Conservation (phyloP, 768 basidiomycete genomes). For the Gyrodon lividus region DNA sequence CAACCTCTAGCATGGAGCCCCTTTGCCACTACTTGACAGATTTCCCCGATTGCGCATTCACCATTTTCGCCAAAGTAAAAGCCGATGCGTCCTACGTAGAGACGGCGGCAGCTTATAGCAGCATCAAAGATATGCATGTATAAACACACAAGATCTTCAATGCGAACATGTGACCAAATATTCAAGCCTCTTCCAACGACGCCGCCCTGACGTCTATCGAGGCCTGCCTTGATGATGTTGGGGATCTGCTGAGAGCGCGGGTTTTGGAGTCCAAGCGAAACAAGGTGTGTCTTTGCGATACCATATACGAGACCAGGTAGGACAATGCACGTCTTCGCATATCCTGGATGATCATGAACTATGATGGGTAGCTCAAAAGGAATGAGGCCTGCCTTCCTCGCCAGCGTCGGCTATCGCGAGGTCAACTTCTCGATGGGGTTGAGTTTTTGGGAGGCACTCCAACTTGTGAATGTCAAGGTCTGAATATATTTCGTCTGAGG, state of each 20-base stretch:
- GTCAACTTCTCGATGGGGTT: slow-evolving; percentile 52
- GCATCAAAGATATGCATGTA: slow-evolving; percentile 45
- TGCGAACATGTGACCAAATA: slow-evolving; percentile 59
- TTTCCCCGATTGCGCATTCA: slow-evolving; percentile 44
- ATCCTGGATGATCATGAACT: slow-evolving; percentile 38
- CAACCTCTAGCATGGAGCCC: slow-evolving; percentile 26
- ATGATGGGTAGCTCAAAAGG: not conserved
- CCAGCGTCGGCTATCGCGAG: slow-evolving; percentile 46
- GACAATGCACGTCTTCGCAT: slow-evolving; percentile 50
- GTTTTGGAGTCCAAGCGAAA: slow-evolving; percentile 53
- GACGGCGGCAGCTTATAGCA: slow-evolving; percentile 13
- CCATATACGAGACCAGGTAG: slow-evolving; percentile 60
- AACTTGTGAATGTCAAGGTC: slow-evolving; percentile 48
- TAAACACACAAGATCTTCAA: slow-evolving; percentile 46
- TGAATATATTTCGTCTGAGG: slow-evolving; percentile 42
- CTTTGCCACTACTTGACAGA: slow-evolving; percentile 41
- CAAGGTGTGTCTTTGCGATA: slow-evolving; percentile 45
- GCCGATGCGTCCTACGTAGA: slow-evolving; percentile 38
- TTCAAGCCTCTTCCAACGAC: slow-evolving; percentile 58
- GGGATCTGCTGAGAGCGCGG: slow-evolving; percentile 54
- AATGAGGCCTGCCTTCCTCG: slow-evolving; percentile 37
- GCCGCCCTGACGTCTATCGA: slow-evolving; percentile 50
- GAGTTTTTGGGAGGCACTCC: slow-evolving; percentile 43
- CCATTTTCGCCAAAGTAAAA: slow-evolving; percentile 55
- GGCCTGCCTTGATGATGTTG: slow-evolving; percentile 39